Evolutionary conservation across 768 basidiomycete species (phyloP).

Genomic region (Boletus subcaerulescens): DNA sequence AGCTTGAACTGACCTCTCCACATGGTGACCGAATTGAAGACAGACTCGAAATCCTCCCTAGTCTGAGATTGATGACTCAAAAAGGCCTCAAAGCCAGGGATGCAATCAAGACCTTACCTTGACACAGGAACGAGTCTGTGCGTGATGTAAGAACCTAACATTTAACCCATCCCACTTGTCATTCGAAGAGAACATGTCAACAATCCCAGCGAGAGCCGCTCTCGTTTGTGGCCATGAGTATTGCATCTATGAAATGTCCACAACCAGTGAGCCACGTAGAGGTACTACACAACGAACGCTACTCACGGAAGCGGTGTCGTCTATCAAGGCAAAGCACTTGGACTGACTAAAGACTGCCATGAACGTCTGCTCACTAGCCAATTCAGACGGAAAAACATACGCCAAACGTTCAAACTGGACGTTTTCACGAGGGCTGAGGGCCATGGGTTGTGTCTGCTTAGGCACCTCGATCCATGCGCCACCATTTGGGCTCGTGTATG

Average conservation of each 20-base stretch:
- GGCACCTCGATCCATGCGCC: slow-evolving; percentile 11
- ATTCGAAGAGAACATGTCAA: slow-evolving; percentile 11
- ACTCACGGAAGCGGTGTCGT: slow-evolving; percentile 22
- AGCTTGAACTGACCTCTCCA: slow-evolving; percentile 17
- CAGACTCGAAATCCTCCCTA: slow-evolving; percentile 11
- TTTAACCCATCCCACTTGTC: slow-evolving; percentile 17
- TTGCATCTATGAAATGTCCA: slow-evolving; percentile 16
- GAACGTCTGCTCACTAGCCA: neutral
- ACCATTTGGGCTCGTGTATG: slow-evolving; percentile 11
- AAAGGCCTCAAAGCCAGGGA: neutral
- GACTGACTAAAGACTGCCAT: slow-evolving; percentile 12
- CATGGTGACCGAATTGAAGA: slow-evolving; percentile 18
- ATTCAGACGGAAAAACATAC: slow-evolving; percentile 9
- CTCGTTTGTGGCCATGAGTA: slow-evolving; percentile 20
- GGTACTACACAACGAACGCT: neutral
- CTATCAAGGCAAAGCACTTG: slow-evolving; percentile 22
- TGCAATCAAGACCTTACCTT: slow-evolving; percentile 3
- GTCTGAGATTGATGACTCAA: slow-evolving; percentile 5
- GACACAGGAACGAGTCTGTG: neutral
- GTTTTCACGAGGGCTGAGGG: slow-evolving; percentile 9
- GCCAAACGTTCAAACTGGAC: slow-evolving; percentile 17
- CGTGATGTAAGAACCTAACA: slow-evolving; percentile 18
- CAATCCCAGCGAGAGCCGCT: slow-evolving; percentile 12
- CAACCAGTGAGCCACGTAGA: neutral
- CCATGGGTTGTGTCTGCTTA: slow-evolving; percentile 3